These are phyloP conservation scores for Phytophthora aleatoria DNA, from an alignment of 352 stramenopile species.

Conservation along the genomic window DNA sequence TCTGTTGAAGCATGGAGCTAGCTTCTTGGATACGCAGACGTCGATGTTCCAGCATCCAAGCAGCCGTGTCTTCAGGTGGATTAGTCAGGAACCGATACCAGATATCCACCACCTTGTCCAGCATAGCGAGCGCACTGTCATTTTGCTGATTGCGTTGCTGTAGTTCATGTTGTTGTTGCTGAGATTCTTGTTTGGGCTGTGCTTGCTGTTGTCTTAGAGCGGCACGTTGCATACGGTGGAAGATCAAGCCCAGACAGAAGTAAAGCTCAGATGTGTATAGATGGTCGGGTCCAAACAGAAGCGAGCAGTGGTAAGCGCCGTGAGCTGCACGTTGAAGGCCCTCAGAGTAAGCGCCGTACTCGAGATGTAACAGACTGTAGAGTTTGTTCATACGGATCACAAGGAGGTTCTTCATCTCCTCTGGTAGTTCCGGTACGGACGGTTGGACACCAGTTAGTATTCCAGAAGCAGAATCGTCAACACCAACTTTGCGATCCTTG, in stretches of 20 bases:
- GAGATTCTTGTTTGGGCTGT: conserved; percentile 21
- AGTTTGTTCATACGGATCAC: conserved; percentile 80
- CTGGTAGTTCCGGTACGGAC: conserved; percentile 30
- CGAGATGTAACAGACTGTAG: conserved; percentile 63
- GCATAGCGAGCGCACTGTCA: conserved; percentile 68
- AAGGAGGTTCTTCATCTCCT: conserved; percentile 68
- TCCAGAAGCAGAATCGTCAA: conserved; percentile 7
- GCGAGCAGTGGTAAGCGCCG: conserved; percentile 71
- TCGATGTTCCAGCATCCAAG: conserved; percentile 70
- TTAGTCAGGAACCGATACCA: conserved; percentile 81
- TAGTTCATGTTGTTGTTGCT: conserved; percentile 35
- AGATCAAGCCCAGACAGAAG: conserved; percentile 71
- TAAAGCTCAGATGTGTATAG: conserved; percentile 79
- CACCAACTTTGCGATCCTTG: conserved; percentile 46
- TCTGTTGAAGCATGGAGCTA: conserved; percentile 61
- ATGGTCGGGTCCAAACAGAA: conserved; percentile 74
- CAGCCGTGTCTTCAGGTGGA: conserved; percentile 60
- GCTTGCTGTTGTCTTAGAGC: conserved; percentile 26
- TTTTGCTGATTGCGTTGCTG: conserved; percentile 37
- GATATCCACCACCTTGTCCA: conserved; percentile 83
- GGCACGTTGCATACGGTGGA: conserved; percentile 51
- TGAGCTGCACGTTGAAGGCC: conserved; percentile 66
- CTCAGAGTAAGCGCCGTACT: conserved; percentile 53
- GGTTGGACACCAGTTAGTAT: conserved; percentile 6
- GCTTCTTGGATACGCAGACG: conserved; percentile 63